Evolutionary conservation across 1,284 basidiomycete genomes (phyloP).

Genomic region (Filobasidium uniguttulatum): DNA sequence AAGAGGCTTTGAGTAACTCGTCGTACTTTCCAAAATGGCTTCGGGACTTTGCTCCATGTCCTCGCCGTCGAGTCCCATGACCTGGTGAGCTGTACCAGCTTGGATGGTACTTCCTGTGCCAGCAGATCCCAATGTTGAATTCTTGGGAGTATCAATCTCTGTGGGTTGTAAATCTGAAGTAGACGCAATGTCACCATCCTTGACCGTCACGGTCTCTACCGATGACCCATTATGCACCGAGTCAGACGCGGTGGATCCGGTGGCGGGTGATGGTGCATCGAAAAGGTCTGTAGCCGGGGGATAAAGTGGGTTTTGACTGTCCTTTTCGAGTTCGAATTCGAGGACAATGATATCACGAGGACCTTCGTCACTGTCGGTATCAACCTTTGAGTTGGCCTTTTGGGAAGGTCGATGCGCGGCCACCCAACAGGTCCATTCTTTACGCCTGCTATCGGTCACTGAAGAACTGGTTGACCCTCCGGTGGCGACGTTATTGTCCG

Average conservation of each 20-base stretch:
- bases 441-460: constrained; percentile 26
- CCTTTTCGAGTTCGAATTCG: constrained; percentile 70
- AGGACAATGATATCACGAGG: constrained; percentile 46
- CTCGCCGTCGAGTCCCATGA: constrained; percentile 28
- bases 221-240: not conserved
- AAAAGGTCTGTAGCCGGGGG: constrained; percentile 15
- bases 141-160: not conserved
- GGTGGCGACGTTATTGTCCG: constrained; percentile 30
- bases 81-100: not conserved
- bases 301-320: constrained; percentile 54
- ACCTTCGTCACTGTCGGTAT: constrained; percentile 13
- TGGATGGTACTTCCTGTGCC: not conserved
- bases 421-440: constrained; percentile 73
- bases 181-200: not conserved
- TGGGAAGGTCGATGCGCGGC: constrained; percentile 53
- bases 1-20: constrained; percentile 55
- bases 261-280: constrained; percentile 1
- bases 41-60: constrained; percentile 41
- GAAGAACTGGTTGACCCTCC: constrained; percentile 10
- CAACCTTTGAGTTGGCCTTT: constrained; percentile 18
- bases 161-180: not conserved
- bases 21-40: constrained; percentile 62
- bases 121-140: not conserved
- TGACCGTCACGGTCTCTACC: not conserved
- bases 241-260: constrained; percentile 21